Conservation (phyloP, 1,139 yeast genomes). For the Zygoascus hellenicus region DNA sequence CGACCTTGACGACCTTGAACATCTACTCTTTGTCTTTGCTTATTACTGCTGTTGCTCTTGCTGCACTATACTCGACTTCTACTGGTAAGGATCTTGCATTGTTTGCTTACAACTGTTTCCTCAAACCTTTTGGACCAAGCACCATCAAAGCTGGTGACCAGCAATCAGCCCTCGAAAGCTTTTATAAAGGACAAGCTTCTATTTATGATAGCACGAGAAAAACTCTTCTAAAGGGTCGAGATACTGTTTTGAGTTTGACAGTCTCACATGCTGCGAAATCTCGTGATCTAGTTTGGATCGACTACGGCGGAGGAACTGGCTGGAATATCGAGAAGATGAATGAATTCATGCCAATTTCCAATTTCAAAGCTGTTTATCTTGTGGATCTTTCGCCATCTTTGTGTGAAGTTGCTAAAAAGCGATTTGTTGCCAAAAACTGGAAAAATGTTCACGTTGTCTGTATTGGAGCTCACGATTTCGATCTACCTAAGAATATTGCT, state of each 20-base stretch:
- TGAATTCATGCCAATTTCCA: conserved; percentile 43
- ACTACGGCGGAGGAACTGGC: conserved; percentile 83
- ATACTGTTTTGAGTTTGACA: conserved; percentile 56
- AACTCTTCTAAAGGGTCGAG: conserved; percentile 63
- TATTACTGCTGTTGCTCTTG: conserved; percentile 1
- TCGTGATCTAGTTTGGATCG: conserved; percentile 61
- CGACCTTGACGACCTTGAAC: not conserved
- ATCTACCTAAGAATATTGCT: conserved; percentile 32
- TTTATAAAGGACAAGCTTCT: conserved; percentile 70
- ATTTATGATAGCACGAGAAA: conserved; percentile 67
- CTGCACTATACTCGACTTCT: conserved; percentile 1
- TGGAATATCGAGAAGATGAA: conserved; percentile 75
- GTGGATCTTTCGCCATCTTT: conserved; percentile 74
- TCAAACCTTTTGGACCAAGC: conserved; percentile 54
- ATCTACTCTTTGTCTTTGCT: not conserved
- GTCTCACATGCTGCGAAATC: conserved; percentile 44
- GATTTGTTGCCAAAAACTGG: conserved; percentile 54
- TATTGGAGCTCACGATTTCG: conserved; percentile 71
- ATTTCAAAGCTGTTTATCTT: conserved; percentile 61
- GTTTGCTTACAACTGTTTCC: conserved; percentile 47
- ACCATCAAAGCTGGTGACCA: conserved; percentile 41
- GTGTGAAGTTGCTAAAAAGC: conserved; percentile 60
- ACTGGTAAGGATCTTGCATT: conserved; percentile 9
- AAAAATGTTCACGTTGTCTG: conserved; percentile 61
- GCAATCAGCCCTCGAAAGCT: conserved; percentile 63